Evolutionary conservation across 2,329 filamentous ascomycete species (phyloP), one percentile per base, ranked within the genome.

Genomic region (Aspergillus sp.): DNA sequence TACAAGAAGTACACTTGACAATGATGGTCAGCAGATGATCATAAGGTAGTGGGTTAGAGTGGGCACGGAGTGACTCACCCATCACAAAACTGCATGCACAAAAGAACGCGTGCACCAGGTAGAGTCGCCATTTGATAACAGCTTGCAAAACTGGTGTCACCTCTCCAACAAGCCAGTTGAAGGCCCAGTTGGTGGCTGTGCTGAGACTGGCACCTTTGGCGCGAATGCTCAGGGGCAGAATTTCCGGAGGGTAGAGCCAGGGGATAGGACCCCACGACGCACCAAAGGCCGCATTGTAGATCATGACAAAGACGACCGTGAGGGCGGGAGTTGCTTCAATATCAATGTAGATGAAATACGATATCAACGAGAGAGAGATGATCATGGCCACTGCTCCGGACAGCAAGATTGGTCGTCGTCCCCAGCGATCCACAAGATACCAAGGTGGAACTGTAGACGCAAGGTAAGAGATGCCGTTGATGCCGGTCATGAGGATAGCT

Each of bases 241-340:
- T 99, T 80, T 99, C 94, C n/a, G 94, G 94, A 13, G 94, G 94
- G 71, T 97, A 97, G 14, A 99, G 79, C 94, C 94, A 99, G 7
- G 94, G 94, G 56, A 99, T 96, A 1, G 94, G 94, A 16, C 94
- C 94, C 94, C 94, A 99, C n/a, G 86, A 88, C 68, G 92, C 96
- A 45, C 94, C 94, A 70, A 97, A 99, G 6, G 94, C 89, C 4
- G 93, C 94, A 66, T 99, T 99, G 77, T 97, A 99, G 46, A 97
- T 88, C 88, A 97, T 96, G 68, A 99, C 94, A 66, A 95, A 96
- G 47, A 96, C 74, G 46, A 97, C 94, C 2, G 97, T 94, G 69
- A 96, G 74, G 5, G 83, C 88, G 3, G 89, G 91, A 2, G 94
- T 97, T 63, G 81, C 75, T 10, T 54, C 47, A 46, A 96, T 83